phyloP scores from a whole-genome alignment of 2,329 filamentous ascomycete species.

The Ophiostoma piceae region DNA sequence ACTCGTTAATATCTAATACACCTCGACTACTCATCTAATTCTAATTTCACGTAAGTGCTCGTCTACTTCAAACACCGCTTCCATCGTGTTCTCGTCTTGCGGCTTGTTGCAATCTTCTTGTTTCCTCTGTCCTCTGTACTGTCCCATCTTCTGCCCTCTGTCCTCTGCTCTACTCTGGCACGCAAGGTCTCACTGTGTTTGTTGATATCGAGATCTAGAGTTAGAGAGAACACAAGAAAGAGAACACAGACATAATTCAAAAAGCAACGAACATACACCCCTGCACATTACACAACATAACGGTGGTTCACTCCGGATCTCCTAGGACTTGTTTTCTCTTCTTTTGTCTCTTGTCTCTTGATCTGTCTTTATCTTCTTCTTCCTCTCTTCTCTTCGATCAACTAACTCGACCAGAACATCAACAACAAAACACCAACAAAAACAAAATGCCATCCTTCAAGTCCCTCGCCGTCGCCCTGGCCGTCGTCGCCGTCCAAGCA shows the following conservation, averaged over 20 bases:
- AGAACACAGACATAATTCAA: neutral
- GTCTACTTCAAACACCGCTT: neutral
- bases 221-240: neutral
- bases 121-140: neutral
- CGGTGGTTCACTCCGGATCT: constrained; percentile 6
- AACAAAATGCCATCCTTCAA: constrained; percentile 52
- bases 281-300: constrained; percentile 11
- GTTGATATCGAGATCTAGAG: neutral
- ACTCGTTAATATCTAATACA: neutral
- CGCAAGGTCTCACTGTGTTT: neutral
- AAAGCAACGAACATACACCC: neutral
- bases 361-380: neutral
- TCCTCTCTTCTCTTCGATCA: neutral
- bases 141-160: neutral
- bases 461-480: constrained; percentile 50
- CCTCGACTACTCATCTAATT: neutral
- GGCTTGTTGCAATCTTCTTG: neutral
- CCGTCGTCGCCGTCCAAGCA: constrained; percentile 50
- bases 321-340: neutral
- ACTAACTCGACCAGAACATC: too few relatives aligned
- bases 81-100: neutral
- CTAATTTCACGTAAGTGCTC: neutral
- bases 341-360: neutral
- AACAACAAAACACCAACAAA: neutral
- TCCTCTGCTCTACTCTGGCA: neutral